phyloP scores from a whole-genome alignment of 2,329 filamentous ascomycete species.

The Septoria linicola region DNA sequence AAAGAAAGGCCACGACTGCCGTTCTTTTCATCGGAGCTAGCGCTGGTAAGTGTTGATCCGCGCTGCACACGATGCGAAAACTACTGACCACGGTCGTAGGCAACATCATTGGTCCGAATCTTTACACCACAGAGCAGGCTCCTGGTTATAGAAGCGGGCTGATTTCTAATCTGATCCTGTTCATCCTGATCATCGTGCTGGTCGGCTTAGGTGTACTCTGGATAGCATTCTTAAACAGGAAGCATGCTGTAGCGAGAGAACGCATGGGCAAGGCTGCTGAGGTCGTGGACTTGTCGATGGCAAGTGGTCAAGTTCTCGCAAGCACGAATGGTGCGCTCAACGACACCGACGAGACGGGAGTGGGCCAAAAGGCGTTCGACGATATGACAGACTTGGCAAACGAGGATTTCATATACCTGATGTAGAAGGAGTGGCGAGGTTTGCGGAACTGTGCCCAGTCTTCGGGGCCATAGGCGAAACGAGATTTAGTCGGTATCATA shows the following conservation, averaged over 20 bases:
- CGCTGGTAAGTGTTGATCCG: constrained; percentile 33
- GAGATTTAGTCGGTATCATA: no score
- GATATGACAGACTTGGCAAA: constrained; percentile 62
- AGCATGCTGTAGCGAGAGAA: constrained; percentile 55
- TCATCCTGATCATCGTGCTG: constrained; percentile 58
- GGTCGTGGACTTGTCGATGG: constrained; percentile 61
- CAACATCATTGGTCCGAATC: constrained; percentile 64
- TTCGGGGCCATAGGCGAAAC: no score
- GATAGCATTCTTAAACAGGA: constrained; percentile 55
- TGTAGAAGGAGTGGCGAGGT: no score
- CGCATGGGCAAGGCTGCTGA: constrained; percentile 60
- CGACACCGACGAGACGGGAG: constrained; percentile 34
- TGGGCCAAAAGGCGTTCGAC: constrained; percentile 54
- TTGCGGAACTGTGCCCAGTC: no score
- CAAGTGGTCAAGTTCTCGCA: constrained; percentile 48
- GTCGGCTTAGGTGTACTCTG: constrained; percentile 49
- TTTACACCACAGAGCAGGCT: constrained; percentile 62
- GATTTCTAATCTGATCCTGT: constrained; percentile 60
- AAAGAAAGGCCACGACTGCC: constrained; percentile 65
- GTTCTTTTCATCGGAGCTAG: constrained; percentile 65
- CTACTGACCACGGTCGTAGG: constrained; percentile 39
- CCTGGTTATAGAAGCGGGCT: constrained; percentile 60
- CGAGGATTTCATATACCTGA: constrained; percentile 64
- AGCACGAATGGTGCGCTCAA: constrained; percentile 35
- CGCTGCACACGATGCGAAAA: background rate